Base-by-base conservation (phyloP, 495 filamentous ascomycete genomes). In the Penicillium paxilli region DNA sequence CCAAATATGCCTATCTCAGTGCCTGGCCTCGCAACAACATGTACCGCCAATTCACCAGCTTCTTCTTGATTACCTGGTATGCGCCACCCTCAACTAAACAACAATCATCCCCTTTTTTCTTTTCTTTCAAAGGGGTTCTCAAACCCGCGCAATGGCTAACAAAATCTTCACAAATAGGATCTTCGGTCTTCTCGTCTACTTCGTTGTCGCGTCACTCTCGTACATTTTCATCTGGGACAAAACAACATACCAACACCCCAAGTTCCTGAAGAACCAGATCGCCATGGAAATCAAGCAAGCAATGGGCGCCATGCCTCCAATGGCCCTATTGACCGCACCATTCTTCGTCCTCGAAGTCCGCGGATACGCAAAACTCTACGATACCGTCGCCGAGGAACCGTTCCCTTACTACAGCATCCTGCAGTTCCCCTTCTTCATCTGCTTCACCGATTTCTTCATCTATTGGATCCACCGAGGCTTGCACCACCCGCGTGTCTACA, bases 141-240 rank as follows among this genome's bases (percentile, higher is more conserved):
- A 8, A 9, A 30, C 63, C 44, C 41, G 54, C 14, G n/a, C n/a
- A 14, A 16, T 22, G 30, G 63, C 51, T 56, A 47, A 65, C 46
- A 10, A 2, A 21, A 21, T 11, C 44, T 2, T 19, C 35, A 3
- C 14, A 23, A n/a, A 35, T 46, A 96, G 92, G 87, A 65, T 96
- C 60, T 95, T 94, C 62, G 91, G 93, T 52, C 68, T 91, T 23
- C 57, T 90, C 37, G 72, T 92, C 56, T 98, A 98, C 79, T 96
- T 92, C 70, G 54, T 89, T 55, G 91, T 87, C 66, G 86, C 93
- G 17, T 80, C 86, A 33, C 77, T 96, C 23, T 96, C 91, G 25
- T 98, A 96, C 77, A 51, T 87, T 62, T 93, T 96, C 80, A 77
- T 98, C 73, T 98, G 96, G 80, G 92, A 98, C 73, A 91, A 98